phyloP scores from a whole-genome alignment of 352 stramenopile species.

The Aphanomyces euteiches region DNA sequence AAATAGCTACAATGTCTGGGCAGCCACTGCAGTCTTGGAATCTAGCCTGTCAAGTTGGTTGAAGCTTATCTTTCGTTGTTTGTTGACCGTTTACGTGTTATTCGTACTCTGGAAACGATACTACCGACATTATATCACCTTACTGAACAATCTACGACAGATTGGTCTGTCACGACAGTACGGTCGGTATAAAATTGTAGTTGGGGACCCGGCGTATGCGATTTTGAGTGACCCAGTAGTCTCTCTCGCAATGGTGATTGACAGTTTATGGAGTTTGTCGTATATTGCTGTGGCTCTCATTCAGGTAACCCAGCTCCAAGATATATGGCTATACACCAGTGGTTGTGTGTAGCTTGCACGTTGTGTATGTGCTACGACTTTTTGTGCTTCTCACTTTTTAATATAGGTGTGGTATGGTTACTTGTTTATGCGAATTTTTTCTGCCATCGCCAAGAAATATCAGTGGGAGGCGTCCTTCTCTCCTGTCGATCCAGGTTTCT shows the following conservation, averaged over 20 bases:
- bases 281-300: slow-evolving; percentile 15
- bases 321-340: neutral
- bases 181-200: neutral
- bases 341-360: slow-evolving; percentile 4
- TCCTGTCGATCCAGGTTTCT: slow-evolving; percentile 8
- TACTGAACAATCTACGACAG: slow-evolving; percentile 1
- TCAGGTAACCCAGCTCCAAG: slow-evolving; percentile 3
- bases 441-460: neutral
- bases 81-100: neutral
- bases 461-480: slow-evolving; percentile 10
- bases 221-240: slow-evolving; percentile 17
- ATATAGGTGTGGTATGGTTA: slow-evolving; percentile 28
- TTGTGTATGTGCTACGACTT: neutral
- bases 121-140: neutral
- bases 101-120: neutral
- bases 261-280: slow-evolving; percentile 12
- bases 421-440: neutral
- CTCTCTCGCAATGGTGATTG: slow-evolving; percentile 12
- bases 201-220: slow-evolving; percentile 16
- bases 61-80: neutral
- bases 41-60: neutral
- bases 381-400: neutral
- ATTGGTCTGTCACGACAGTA: neutral
- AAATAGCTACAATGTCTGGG: neutral
- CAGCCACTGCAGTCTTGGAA: neutral